Conservation (phyloP, 768 basidiomycete species). For the Epithele typhae region DNA sequence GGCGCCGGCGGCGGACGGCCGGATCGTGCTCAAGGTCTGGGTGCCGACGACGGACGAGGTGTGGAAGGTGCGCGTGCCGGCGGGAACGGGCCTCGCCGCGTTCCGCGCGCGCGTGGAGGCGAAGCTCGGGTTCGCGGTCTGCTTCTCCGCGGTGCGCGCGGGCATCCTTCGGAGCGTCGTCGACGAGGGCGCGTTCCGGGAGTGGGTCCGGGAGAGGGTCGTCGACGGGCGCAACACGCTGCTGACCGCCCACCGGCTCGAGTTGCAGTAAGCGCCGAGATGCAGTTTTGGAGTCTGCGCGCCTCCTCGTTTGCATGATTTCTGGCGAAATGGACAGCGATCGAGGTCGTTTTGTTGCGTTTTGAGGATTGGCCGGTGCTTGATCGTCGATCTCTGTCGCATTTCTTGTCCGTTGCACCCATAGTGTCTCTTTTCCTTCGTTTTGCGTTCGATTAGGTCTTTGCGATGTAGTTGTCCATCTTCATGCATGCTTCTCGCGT, state of each 20-base stretch:
- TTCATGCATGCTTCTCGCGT: too few species aligned
- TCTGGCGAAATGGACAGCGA: too few species aligned
- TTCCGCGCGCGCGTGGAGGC: constrained; percentile 29
- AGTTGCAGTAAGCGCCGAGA: constrained; percentile 8
- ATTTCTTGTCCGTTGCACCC: too few species aligned
- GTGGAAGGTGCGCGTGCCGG: constrained; percentile 35
- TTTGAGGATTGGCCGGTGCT: too few species aligned
- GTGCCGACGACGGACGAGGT: constrained; percentile 36
- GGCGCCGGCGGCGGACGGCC: constrained; percentile 26
- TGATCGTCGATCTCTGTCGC: too few species aligned
- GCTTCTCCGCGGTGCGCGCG: constrained; percentile 28
- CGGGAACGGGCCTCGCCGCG: constrained; percentile 24
- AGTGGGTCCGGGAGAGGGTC: constrained; percentile 30
- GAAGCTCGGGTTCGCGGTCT: constrained; percentile 34
- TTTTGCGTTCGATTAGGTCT: too few species aligned
- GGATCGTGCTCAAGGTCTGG: constrained; percentile 36
- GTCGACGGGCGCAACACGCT: constrained; percentile 33
- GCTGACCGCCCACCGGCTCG: constrained; percentile 28
- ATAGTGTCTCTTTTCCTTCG: too few species aligned
- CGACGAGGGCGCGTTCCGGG: constrained; percentile 29
- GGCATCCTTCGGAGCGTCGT: constrained; percentile 13
- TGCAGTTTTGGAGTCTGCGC: too few species aligned
- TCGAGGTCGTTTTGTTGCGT: too few species aligned
- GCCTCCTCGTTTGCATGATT: too few species aligned
- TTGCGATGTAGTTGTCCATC: too few species aligned